Conservation (phyloP, 768 basidiomycete species). For the Collybia nuda region DNA sequence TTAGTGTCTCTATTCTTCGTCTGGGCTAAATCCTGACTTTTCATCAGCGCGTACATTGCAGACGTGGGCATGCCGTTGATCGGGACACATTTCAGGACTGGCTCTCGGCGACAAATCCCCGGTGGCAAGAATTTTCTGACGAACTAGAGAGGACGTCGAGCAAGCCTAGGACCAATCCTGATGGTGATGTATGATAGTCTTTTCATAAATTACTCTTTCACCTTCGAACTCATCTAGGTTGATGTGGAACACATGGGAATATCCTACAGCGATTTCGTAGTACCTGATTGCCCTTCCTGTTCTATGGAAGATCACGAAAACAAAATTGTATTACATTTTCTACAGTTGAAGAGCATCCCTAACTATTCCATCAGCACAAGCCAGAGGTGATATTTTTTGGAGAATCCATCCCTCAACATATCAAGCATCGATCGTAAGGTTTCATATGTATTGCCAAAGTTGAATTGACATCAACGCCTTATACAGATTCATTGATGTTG, state of each 20-base stretch:
- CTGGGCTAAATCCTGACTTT: background rate
- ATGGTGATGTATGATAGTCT: slow-evolving; percentile 73
- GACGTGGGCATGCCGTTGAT: slow-evolving; percentile 64
- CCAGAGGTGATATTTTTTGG: slow-evolving; percentile 88
- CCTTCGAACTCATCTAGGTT: slow-evolving; percentile 47
- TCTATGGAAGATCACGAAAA: slow-evolving; percentile 53
- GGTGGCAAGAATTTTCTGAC: slow-evolving; percentile 71
- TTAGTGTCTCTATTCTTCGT: background rate
- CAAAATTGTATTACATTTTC: slow-evolving; percentile 48
- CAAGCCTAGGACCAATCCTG: slow-evolving; percentile 82
- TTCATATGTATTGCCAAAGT: background rate
- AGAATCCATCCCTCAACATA: slow-evolving; percentile 70
- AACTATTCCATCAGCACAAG: slow-evolving; percentile 56
- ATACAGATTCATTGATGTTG: slow-evolving; percentile 56
- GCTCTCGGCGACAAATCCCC: slow-evolving; percentile 72
- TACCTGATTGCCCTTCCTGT: slow-evolving; percentile 79
- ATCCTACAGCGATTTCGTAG: slow-evolving; percentile 72
- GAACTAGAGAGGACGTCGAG: slow-evolving; percentile 57
- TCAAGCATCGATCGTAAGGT: slow-evolving; percentile 73
- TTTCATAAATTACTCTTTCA: background rate
- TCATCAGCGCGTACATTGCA: slow-evolving; percentile 75
- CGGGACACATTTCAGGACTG: slow-evolving; percentile 73
- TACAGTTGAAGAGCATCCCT: background rate
- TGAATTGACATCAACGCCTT: background rate
- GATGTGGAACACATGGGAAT: slow-evolving; percentile 70